Percentiles rank a stretch among this genome's conserved stretches.
These are phyloP conservation scores for Penicillium occitanis DNA, from an alignment of 2,329 filamentous ascomycete genomes.

Conservation along the genomic window DNA sequence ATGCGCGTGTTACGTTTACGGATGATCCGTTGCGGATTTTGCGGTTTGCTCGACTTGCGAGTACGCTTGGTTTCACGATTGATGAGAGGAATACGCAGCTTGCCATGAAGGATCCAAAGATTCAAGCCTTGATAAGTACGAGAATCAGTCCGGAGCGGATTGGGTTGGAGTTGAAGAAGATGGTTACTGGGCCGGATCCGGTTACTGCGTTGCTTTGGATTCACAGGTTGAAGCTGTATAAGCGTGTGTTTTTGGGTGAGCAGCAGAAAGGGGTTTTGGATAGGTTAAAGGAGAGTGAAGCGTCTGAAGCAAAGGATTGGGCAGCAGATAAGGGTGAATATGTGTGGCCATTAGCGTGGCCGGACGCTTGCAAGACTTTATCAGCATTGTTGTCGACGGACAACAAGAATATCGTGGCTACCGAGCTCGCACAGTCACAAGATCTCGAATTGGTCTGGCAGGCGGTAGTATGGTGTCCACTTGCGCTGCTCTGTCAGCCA, in stretches of 20 bases:
- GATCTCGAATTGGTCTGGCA: conserved; percentile 9
- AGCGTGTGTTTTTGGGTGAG: neutral
- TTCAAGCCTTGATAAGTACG: conserved; percentile 2
- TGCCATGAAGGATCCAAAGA: neutral
- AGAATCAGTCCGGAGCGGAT: conserved; percentile 9
- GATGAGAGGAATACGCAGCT: conserved; percentile 9
- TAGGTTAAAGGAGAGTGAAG: neutral
- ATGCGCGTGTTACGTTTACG: conserved; percentile 8
- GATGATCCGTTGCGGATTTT: conserved; percentile 15
- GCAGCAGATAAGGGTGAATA: neutral
- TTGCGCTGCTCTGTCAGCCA: neutral
- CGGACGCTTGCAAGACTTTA: conserved; percentile 1
- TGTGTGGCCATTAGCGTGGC: conserved; percentile 7
- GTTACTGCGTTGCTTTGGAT: conserved; percentile 14
- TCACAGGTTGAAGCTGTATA: conserved; percentile 6
- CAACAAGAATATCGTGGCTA: neutral
- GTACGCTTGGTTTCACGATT: conserved; percentile 14
- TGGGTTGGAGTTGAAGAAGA: conserved; percentile 14
- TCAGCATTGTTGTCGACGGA: neutral
- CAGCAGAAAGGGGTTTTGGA: neutral
- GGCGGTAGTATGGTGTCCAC: conserved; percentile 9
- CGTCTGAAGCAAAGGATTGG: neutral
- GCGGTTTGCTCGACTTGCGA: conserved; percentile 8
- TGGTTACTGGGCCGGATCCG: conserved; percentile 8
- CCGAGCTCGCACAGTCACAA: neutral